phyloP scores from a whole-genome alignment of 768 basidiomycete genomes.

The Naematelia encephala region DNA sequence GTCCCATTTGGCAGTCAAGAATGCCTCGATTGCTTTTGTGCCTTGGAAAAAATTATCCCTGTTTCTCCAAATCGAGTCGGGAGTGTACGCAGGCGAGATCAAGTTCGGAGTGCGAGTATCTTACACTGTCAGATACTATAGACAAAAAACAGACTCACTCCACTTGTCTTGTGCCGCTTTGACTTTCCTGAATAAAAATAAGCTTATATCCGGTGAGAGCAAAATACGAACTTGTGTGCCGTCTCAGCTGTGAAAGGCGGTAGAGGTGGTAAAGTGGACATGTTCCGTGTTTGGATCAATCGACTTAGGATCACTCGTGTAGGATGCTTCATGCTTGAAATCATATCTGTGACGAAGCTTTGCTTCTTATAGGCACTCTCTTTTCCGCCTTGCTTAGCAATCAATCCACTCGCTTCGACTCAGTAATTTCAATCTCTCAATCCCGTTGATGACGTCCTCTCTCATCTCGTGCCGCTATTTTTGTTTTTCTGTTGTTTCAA shows the following conservation, averaged over 20 bases:
- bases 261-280: conserved; percentile 18
- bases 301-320: too few relatives aligned
- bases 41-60: conserved; percentile 57
- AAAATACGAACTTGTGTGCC: conserved; percentile 26
- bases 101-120: conserved; percentile 33
- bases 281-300: conserved; percentile 1
- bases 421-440: too few relatives aligned
- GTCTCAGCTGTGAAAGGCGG: conserved; percentile 41
- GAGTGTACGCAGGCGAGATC: conserved; percentile 57
- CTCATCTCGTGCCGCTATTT: too few relatives aligned
- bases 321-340: too few relatives aligned
- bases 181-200: conserved; percentile 52
- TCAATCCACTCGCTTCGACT: too few relatives aligned
- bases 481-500: too few relatives aligned
- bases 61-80: conserved; percentile 61
- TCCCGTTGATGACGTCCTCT: too few relatives aligned
- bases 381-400: too few relatives aligned
- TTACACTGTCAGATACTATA: conserved; percentile 11
- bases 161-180: conserved; percentile 58
- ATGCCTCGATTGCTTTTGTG: conserved; percentile 54
- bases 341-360: too few relatives aligned
- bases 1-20: conserved; percentile 58
- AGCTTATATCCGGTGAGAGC: not conserved
- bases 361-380: not conserved
- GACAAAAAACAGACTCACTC: conserved; percentile 45